Evolutionary conservation across 768 basidiomycete genomes (phyloP).

Genomic region (Tylopilus vinaceipallidus): DNA sequence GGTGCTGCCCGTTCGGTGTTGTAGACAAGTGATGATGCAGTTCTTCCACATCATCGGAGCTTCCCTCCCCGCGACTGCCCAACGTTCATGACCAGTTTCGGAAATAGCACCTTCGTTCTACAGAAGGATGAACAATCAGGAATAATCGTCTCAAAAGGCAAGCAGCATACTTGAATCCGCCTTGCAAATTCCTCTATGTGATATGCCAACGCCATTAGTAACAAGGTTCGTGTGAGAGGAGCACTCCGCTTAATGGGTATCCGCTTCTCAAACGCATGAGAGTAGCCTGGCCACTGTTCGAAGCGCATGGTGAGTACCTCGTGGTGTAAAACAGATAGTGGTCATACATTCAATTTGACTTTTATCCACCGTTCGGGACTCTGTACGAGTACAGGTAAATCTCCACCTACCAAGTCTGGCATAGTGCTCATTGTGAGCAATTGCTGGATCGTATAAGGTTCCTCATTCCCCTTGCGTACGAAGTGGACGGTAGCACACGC

Average conservation of each 20-base stretch:
- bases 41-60: constrained; percentile 27
- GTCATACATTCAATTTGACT: constrained; percentile 35
- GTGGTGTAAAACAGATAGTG: not conserved
- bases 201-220: constrained; percentile 33
- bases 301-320: not conserved
- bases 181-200: constrained; percentile 32
- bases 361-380: constrained; percentile 32
- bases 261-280: constrained; percentile 38
- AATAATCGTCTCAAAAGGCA: not conserved
- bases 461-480: constrained; percentile 19
- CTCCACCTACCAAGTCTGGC: constrained; percentile 24
- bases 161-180: constrained; percentile 30
- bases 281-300: constrained; percentile 50
- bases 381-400: constrained; percentile 19
- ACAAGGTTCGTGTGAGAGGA: constrained; percentile 28
- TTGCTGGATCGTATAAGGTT: constrained; percentile 29
- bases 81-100: constrained; percentile 38
- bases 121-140: not conserved
- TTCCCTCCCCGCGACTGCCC: constrained; percentile 32
- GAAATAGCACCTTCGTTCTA: constrained; percentile 29
- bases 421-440: constrained; percentile 22
- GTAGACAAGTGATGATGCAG: constrained; percentile 38
- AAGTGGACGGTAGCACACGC: constrained; percentile 34
- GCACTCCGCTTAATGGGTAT: constrained; percentile 33
- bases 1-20: constrained; percentile 39